These are phyloP conservation scores for Clonostachys chloroleuca DNA, from an alignment of 2,329 filamentous ascomycete species.

Conservation along the genomic window DNA sequence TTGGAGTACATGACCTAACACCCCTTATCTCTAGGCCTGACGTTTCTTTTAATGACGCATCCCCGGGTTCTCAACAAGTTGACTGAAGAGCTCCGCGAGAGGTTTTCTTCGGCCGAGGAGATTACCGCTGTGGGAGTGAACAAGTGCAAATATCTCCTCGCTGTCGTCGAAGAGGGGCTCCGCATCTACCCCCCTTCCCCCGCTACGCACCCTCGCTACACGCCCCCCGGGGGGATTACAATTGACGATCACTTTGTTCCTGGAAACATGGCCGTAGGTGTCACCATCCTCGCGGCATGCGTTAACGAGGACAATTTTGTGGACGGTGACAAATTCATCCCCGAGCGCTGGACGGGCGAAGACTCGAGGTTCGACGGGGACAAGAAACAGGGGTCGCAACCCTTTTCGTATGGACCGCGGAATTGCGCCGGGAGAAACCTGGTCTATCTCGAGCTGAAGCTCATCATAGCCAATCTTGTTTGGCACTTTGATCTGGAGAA, in stretches of 20 bases:
- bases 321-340: background rate
- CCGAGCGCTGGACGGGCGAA: background rate
- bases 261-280: background rate
- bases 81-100: background rate
- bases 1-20: too few species aligned
- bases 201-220: background rate
- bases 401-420: conserved; percentile 22
- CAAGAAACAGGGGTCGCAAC: conserved; percentile 17
- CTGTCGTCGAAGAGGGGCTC: background rate
- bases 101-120: background rate
- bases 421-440: conserved; percentile 35
- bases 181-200: background rate
- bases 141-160: background rate
- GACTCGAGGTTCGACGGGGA: conserved; percentile 18
- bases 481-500: background rate
- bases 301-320: background rate
- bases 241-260: background rate
- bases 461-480: conserved; percentile 33
- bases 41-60: background rate
- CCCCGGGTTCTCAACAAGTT: background rate
- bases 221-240: background rate
- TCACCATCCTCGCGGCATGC: background rate
- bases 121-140: background rate
- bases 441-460: conserved; percentile 37
- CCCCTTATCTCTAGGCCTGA: background rate